Evolutionary conservation across 2,329 filamentous ascomycete genomes (phyloP).

Genomic region (Phyllosticta citribraziliensis): DNA sequence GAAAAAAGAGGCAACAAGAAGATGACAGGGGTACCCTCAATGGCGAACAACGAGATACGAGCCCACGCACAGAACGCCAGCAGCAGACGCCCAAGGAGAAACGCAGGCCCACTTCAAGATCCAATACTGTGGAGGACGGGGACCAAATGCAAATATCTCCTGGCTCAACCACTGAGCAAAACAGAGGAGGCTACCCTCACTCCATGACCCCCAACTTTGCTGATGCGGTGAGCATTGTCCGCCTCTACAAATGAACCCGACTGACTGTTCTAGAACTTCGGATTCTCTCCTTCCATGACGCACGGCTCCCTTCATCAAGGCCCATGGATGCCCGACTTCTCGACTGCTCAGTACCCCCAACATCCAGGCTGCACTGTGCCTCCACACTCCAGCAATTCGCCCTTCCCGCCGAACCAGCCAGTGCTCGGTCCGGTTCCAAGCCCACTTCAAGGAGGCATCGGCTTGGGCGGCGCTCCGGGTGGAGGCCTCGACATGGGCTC

Average conservation of each 20-base stretch:
- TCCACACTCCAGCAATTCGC: neutral
- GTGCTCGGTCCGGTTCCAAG: constrained; percentile 16
- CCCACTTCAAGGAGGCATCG: neutral
- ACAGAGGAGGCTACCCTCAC: neutral
- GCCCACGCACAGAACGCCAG: constrained; percentile 17
- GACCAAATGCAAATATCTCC: neutral
- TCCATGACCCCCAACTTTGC: constrained; percentile 1
- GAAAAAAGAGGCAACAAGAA: constrained; percentile 73
- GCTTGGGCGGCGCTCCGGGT: neutral
- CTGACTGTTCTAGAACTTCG: constrained; percentile 19
- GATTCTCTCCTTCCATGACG: constrained; percentile 31
- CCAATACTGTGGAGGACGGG: neutral
- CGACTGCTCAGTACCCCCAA: neutral
- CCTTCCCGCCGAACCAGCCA: constrained; percentile 9
- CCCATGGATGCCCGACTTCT: constrained; percentile 7
- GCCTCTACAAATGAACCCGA: neutral
- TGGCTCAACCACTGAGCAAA: neutral
- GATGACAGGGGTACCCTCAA: constrained; percentile 27
- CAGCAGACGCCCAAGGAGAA: constrained; percentile 19
- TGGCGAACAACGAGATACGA: constrained; percentile 14
- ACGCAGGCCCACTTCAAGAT: neutral
- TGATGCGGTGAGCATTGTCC: neutral
- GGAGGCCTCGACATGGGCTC: constrained; percentile 16
- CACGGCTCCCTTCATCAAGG: constrained; percentile 25
- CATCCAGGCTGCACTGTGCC: neutral